Conservation (phyloP, 306 rosid genomes). For the Quercus agrifolia region DNA sequence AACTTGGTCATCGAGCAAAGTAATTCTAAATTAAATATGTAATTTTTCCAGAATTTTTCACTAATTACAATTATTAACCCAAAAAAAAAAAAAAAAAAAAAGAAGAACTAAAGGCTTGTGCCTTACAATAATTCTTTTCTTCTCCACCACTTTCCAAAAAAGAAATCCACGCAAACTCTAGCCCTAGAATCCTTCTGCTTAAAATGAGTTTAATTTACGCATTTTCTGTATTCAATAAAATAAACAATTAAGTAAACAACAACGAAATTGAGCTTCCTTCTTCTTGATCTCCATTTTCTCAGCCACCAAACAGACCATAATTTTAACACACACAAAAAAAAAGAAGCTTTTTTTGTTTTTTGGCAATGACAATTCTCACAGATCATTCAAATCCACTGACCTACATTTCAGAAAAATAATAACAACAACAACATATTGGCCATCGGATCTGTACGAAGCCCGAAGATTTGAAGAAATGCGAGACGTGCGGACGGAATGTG, state of each 20-base stretch:
- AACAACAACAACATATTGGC: not conserved
- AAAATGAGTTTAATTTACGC: not conserved
- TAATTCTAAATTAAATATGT: not conserved
- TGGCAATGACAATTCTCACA: not conserved
- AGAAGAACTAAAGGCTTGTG: not conserved
- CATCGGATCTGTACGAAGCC: conserved; percentile 33
- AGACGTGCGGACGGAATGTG: not conserved
- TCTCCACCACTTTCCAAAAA: not conserved
- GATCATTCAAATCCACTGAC: not conserved
- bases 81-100: not conserved
- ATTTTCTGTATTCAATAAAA: not conserved
- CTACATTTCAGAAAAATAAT: not conserved
- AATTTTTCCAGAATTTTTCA: not conserved
- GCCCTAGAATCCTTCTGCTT: not conserved
- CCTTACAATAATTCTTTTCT: conserved; percentile 8
- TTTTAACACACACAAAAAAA: not conserved
- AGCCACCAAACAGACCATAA: conserved; percentile 6
- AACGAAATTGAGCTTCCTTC: not conserved
- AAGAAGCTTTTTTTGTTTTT: not conserved
- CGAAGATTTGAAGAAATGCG: conserved; percentile 23
- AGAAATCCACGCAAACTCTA: conserved; percentile 15
- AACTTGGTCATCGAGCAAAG: not conserved
- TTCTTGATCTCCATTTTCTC: not conserved
- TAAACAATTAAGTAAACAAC: not conserved
- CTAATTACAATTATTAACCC: not conserved